A percentile compares a stretch with the other conserved stretches of the same genome.
phyloP scores from a whole-genome alignment of 768 basidiomycete genomes.

The Mycena pura region DNA sequence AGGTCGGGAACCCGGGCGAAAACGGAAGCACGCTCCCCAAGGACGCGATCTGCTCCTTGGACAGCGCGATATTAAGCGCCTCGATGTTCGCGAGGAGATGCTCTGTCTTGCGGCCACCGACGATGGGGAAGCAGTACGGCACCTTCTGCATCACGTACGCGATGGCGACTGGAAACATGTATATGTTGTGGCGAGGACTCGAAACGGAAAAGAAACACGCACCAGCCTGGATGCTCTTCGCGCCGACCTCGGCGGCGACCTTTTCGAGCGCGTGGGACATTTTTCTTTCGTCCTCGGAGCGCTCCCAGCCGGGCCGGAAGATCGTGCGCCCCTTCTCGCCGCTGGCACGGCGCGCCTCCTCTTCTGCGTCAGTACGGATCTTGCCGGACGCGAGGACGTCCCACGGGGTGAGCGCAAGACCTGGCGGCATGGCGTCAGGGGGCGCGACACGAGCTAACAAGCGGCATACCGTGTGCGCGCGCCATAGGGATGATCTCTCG shows the following conservation, averaged over 20 bases:
- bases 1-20: too few species aligned
- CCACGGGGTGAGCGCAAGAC: constrained; percentile 48
- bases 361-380: constrained; percentile 34
- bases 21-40: too few species aligned
- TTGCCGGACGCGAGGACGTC: constrained; percentile 38
- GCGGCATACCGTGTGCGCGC: constrained; percentile 18
- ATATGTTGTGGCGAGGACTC: too few species aligned
- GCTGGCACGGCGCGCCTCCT: constrained; percentile 33
- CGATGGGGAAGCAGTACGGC: too few species aligned
- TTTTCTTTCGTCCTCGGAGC: constrained; percentile 37
- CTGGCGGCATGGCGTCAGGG: background rate
- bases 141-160: too few species aligned
- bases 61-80: too few species aligned
- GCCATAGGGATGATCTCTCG: constrained; percentile 52
- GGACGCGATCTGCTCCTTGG: too few species aligned
- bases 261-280: constrained; percentile 43
- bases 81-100: too few species aligned
- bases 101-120: too few species aligned
- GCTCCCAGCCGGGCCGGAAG: constrained; percentile 38
- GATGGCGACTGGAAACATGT: too few species aligned
- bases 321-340: constrained; percentile 47
- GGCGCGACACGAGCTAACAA: background rate
- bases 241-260: constrained; percentile 48
- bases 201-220: too few species aligned
- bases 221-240: constrained; percentile 36